Evolutionary conservation across 305 asterid genomes (phyloP).

Genomic region (Plantago coronopus): DNA sequence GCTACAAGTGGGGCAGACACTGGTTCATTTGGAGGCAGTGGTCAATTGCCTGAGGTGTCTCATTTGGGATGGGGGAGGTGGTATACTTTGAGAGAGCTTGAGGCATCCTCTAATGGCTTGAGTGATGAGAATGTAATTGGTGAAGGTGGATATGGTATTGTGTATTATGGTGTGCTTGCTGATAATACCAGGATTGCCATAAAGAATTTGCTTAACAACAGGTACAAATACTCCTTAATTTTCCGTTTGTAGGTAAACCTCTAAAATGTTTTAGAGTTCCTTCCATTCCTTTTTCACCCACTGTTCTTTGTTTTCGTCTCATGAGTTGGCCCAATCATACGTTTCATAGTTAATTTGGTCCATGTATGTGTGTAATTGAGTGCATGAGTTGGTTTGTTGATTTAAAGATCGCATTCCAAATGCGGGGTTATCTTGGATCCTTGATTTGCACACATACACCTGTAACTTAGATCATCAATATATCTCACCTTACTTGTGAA

Average conservation of each 20-base stretch:
- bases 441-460: too few relatives aligned
- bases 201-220: conserved; percentile 69
- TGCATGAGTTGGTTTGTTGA: too few relatives aligned
- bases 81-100: conserved; percentile 81
- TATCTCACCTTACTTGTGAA: too few relatives aligned
- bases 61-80: conserved; percentile 87
- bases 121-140: conserved; percentile 77
- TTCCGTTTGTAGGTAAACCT: background rate
- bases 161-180: conserved; percentile 50
- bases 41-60: conserved; percentile 73
- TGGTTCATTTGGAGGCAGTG: conserved; percentile 59
- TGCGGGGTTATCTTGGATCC: too few relatives aligned
- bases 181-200: conserved; percentile 65
- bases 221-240: conserved; percentile 28
- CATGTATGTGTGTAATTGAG: too few relatives aligned
- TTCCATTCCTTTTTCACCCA: background rate
- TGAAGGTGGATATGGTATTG: conserved; percentile 83
- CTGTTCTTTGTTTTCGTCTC: background rate
- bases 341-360: too few relatives aligned
- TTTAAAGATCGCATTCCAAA: too few relatives aligned
- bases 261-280: conserved; percentile 1
- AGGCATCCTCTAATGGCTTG: conserved; percentile 70
- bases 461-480: too few relatives aligned
- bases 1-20: conserved; percentile 68
- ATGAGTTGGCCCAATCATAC: too few relatives aligned